Percentiles rank a stretch among this genome's conserved stretches.
Conservation (phyloP, 352 stramenopile species). For the Thalassiosira sp. region DNA sequence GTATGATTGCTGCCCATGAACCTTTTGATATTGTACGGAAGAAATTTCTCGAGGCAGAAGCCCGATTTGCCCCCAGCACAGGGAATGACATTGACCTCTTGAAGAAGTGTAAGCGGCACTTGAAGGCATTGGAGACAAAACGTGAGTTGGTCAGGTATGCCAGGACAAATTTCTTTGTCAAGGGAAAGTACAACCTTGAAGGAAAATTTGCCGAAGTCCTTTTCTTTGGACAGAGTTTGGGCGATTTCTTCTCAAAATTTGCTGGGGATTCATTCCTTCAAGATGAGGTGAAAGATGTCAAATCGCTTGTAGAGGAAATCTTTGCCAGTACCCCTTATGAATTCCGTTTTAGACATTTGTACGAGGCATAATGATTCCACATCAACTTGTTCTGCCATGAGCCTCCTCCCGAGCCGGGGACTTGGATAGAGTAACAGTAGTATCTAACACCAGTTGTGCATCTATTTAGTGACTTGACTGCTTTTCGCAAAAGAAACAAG, state of each 20-base stretch:
- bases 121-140: constrained; percentile 17
- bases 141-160: background rate
- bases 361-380: no score
- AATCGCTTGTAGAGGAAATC: constrained; percentile 3
- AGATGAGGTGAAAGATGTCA: constrained; percentile 11
- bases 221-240: constrained; percentile 10
- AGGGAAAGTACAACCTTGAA: constrained; percentile 25
- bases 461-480: no score
- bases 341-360: background rate
- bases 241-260: constrained; percentile 26
- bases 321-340: constrained; percentile 1
- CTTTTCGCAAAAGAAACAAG: no score
- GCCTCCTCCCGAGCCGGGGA: no score
- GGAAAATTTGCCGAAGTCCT: constrained; percentile 31
- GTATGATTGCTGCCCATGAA: constrained; percentile 23
- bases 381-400: no score
- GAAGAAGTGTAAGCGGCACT: constrained; percentile 16
- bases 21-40: constrained; percentile 19
- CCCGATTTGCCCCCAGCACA: constrained; percentile 13
- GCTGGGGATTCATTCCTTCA: constrained; percentile 23
- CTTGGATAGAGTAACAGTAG: no score
- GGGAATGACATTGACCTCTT: constrained; percentile 23
- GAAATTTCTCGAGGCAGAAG: constrained; percentile 25
- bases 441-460: no score
- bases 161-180: constrained; percentile 16